Conservation (phyloP, 129 eudicot species). For the Centaurea solstitialis region DNA sequence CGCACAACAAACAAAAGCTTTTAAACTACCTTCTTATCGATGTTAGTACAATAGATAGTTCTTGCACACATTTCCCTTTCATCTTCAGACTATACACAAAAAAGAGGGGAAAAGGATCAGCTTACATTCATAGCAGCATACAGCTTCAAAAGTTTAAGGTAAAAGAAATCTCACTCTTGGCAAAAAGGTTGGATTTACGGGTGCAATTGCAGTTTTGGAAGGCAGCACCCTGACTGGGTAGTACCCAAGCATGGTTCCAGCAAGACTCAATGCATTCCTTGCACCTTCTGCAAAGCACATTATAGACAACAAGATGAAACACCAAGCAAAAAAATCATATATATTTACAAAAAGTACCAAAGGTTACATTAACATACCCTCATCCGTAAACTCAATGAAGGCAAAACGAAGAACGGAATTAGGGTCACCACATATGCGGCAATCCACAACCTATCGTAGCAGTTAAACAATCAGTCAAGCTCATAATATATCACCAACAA, state of each 20-base stretch:
- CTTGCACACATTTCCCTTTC: constrained; percentile 96
- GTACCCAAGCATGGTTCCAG: constrained; percentile 97
- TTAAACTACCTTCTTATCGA: constrained; percentile 64
- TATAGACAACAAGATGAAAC: constrained; percentile 21
- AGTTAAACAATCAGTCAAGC: not conserved
- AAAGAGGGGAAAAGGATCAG: not conserved
- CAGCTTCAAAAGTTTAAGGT: not conserved
- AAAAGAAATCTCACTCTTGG: constrained; percentile 66
- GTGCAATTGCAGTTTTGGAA: constrained; percentile 98
- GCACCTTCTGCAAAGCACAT: constrained; percentile 82
- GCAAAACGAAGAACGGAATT: constrained; percentile 99
- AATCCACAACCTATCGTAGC: constrained; percentile 80
- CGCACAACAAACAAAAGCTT: not conserved
- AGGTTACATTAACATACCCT: constrained; percentile 51
- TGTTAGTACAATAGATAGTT: constrained; percentile 81
- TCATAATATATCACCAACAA: constrained; percentile 5
- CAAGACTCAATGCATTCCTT: constrained; percentile 82
- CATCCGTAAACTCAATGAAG: constrained; percentile 90
- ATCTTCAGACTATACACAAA: constrained; percentile 67
- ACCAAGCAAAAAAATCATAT: constrained; percentile 1
- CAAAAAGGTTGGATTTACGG: constrained; percentile 94
- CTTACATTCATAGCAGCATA: too few relatives aligned
- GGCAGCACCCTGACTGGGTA: constrained; percentile 96
- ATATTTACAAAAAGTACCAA: not conserved
- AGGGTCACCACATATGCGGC: constrained; percentile 99